These are phyloP conservation scores for Sphaerobolus stellatus DNA, from an alignment of 1,284 basidiomycete genomes.

Conservation along the genomic window DNA sequence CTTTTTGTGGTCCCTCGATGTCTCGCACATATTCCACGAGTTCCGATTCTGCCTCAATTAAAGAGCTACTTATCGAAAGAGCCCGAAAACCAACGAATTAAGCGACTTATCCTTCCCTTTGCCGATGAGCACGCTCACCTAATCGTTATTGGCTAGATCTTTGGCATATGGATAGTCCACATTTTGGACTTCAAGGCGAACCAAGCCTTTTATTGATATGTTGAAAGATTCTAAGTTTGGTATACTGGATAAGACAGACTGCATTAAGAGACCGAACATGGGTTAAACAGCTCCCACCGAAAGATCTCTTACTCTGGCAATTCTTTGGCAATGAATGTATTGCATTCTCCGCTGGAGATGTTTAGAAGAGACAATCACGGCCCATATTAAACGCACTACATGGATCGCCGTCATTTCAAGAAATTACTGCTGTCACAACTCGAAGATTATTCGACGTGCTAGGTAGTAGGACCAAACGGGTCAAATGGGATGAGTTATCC, in stretches of 20 bases:
- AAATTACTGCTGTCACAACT: background rate
- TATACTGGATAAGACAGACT: background rate
- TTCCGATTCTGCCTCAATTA: constrained; percentile 21
- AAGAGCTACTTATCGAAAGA: constrained; percentile 23
- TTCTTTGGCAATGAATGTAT: background rate
- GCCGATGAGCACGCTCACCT: constrained; percentile 19
- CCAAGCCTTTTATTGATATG: background rate
- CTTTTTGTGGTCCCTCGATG: constrained; percentile 19
- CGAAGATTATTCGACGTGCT: background rate
- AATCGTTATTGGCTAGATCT: constrained; percentile 23
- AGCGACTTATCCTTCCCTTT: constrained; percentile 23
- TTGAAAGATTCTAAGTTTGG: background rate
- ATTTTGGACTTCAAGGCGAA: constrained; percentile 22
- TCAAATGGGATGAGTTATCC: constrained; percentile 28
- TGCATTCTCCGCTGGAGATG: background rate
- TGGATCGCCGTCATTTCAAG: background rate
- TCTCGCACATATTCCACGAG: constrained; percentile 23
- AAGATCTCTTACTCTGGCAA: background rate
- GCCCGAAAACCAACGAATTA: constrained; percentile 22
- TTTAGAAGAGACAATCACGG: background rate
- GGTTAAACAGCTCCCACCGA: background rate
- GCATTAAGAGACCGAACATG: background rate
- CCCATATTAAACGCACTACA: background rate
- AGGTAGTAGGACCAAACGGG: constrained; percentile 3
- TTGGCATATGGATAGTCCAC: constrained; percentile 28